A percentile compares a stretch with the other conserved stretches of the same genome.
Evolutionary conservation across 768 basidiomycete species (phyloP).

Genomic region (Xanthoconium stramineum): DNA sequence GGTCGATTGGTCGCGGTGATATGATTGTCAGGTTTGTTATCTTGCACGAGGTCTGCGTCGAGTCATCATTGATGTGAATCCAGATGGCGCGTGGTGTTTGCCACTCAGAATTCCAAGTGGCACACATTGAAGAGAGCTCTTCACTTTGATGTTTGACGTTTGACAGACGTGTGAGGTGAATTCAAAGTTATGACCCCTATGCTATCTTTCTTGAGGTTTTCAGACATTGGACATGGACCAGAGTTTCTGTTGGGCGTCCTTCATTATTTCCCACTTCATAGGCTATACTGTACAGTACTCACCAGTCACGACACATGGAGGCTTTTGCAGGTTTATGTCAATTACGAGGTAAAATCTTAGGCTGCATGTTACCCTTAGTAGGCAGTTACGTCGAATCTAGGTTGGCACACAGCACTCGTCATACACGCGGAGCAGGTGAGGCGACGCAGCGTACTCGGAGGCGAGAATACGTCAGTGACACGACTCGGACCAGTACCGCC

Average conservation of each 20-base stretch:
- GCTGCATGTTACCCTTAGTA: not conserved
- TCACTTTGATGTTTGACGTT: conserved; percentile 25
- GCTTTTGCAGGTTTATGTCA: conserved; percentile 1
- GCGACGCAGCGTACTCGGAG: not conserved
- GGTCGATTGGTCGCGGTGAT: conserved; percentile 56
- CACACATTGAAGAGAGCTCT: conserved; percentile 28
- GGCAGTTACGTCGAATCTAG: not conserved
- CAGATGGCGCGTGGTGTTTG: conserved; percentile 34
- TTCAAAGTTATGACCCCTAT: conserved; percentile 17
- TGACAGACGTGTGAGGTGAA: conserved; percentile 15
- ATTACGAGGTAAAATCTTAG: not conserved
- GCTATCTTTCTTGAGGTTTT: conserved; percentile 19
- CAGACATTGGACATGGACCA: conserved; percentile 13
- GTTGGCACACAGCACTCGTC: not conserved
- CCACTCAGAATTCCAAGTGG: conserved; percentile 31
- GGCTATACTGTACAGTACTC: conserved; percentile 29
- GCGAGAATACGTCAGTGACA: conserved; percentile 19
- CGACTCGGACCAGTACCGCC: conserved; percentile 4
- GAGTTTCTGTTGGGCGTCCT: conserved; percentile 8
- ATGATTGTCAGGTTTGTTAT: conserved; percentile 53
- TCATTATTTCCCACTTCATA: conserved; percentile 7
- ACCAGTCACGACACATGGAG: conserved; percentile 18
- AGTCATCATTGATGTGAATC: conserved; percentile 1
- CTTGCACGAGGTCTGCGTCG: conserved; percentile 1
- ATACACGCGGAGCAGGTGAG: conserved; percentile 18